Conservation (phyloP, 768 basidiomycete genomes). For the Amanita pallidorosea region DNA sequence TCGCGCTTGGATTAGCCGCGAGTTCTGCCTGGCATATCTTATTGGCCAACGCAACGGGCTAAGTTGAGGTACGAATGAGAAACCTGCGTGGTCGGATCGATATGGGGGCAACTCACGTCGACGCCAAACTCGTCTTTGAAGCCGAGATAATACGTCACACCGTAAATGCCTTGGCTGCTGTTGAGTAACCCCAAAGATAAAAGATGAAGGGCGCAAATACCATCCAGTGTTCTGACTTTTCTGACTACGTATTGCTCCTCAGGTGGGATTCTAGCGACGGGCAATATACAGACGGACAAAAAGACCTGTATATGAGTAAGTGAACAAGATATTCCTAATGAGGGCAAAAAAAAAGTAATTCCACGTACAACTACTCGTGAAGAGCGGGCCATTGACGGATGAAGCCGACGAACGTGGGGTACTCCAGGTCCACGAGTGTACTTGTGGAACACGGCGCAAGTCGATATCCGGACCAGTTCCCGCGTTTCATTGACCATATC, state of each 20-base stretch:
- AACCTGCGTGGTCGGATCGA: neutral
- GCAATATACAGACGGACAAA: constrained; percentile 46
- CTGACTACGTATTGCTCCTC: constrained; percentile 45
- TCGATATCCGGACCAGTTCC: constrained; percentile 30
- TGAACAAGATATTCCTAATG: neutral
- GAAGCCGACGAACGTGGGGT: constrained; percentile 59
- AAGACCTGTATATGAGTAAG: constrained; percentile 34
- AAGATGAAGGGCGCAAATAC: constrained; percentile 14
- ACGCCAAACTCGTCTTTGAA: constrained; percentile 54
- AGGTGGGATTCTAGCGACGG: constrained; percentile 34
- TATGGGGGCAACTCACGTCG: constrained; percentile 15
- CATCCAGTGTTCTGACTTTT: constrained; percentile 46
- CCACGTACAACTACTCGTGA: constrained; percentile 46
- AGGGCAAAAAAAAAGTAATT: neutral
- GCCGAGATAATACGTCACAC: constrained; percentile 46
- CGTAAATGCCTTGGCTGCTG: constrained; percentile 38
- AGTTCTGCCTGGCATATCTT: constrained; percentile 40
- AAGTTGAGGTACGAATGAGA: neutral
- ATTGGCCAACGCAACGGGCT: constrained; percentile 36
- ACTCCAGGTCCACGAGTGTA: constrained; percentile 42
- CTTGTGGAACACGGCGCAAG: constrained; percentile 51
- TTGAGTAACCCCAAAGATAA: neutral
- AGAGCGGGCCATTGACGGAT: constrained; percentile 58
- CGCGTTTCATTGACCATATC: constrained; percentile 12
- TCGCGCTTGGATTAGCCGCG: constrained; percentile 22